phyloP scores from a whole-genome alignment of 768 basidiomycete genomes.

The Trametes meyenii region DNA sequence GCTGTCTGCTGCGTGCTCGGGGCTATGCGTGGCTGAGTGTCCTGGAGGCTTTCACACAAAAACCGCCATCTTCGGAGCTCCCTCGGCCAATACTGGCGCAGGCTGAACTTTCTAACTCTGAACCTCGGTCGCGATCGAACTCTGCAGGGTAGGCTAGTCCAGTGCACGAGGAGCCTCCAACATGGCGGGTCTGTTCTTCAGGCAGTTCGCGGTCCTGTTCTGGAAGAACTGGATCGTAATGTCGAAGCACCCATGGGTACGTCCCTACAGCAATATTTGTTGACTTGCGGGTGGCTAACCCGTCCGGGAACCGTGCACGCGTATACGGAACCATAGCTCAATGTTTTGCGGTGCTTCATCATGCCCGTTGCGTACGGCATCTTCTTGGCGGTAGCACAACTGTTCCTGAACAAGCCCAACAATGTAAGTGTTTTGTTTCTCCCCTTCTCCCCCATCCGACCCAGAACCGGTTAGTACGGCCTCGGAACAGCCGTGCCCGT shows the following conservation, averaged over 20 bases:
- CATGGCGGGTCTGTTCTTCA: slow-evolving; percentile 47
- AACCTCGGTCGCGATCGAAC: background rate
- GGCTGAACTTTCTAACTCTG: background rate
- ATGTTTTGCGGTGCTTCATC: slow-evolving; percentile 62
- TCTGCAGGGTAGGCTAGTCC: too few species aligned
- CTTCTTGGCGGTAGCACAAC: slow-evolving; percentile 66
- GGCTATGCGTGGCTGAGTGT: slow-evolving; percentile 11
- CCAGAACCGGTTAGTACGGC: slow-evolving; percentile 51
- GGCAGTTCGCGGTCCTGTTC: slow-evolving; percentile 60
- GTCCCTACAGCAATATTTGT: slow-evolving; percentile 27
- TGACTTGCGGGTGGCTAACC: background rate
- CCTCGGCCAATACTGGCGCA: background rate
- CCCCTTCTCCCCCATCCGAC: background rate
- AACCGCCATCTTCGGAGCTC: background rate
- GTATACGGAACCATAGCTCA: slow-evolving; percentile 43
- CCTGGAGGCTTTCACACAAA: background rate
- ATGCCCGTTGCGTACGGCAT: slow-evolving; percentile 67
- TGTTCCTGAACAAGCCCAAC: slow-evolving; percentile 60
- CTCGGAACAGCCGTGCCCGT: slow-evolving; percentile 60
- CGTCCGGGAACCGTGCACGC: background rate
- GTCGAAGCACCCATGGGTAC: slow-evolving; percentile 64
- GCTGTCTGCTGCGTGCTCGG: background rate
- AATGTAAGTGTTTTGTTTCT: slow-evolving; percentile 46
- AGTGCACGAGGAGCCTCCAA: background rate
- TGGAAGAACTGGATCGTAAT: slow-evolving; percentile 80